phyloP scores from a whole-genome alignment of 257 asterid species.

The Anisodus tanguticus region DNA sequence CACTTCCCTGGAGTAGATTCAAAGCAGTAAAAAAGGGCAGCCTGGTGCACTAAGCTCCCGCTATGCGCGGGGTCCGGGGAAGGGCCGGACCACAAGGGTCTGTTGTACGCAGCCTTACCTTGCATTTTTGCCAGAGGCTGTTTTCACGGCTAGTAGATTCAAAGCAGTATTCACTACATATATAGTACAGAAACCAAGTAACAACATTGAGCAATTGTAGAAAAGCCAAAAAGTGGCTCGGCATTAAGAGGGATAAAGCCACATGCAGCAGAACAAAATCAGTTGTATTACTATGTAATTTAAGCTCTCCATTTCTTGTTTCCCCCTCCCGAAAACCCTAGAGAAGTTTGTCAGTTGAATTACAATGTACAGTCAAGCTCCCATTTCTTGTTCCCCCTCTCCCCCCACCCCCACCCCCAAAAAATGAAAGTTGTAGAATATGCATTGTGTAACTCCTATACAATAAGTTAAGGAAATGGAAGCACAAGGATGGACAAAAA shows the following conservation, averaged over 20 bases:
- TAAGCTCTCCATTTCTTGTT: background rate
- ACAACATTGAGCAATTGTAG: background rate
- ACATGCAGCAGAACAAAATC: slow-evolving; percentile 1
- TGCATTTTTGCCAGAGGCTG: too few relatives aligned
- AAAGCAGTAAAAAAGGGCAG: too few relatives aligned
- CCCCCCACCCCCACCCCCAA: background rate
- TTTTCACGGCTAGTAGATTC: too few relatives aligned
- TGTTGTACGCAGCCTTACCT: too few relatives aligned
- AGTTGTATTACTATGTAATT: background rate
- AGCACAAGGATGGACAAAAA: background rate
- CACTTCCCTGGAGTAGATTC: background rate
- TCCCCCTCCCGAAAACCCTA: too few relatives aligned
- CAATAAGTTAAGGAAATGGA: background rate
- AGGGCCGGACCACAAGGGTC: too few relatives aligned
- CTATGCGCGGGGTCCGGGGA: too few relatives aligned
- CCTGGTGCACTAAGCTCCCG: too few relatives aligned
- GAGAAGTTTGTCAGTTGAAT: too few relatives aligned
- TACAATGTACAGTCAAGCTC: background rate
- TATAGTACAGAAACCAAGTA: background rate
- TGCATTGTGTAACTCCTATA: background rate
- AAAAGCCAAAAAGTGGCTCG: background rate
- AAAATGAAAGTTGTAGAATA: background rate
- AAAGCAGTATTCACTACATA: background rate
- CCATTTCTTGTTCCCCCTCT: background rate
- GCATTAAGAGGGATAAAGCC: background rate